A percentile compares a stretch with the other conserved stretches of the same genome.
phyloP scores from a whole-genome alignment of 805 yeast genomes.

The Sugiyamaella valdiviana region DNA sequence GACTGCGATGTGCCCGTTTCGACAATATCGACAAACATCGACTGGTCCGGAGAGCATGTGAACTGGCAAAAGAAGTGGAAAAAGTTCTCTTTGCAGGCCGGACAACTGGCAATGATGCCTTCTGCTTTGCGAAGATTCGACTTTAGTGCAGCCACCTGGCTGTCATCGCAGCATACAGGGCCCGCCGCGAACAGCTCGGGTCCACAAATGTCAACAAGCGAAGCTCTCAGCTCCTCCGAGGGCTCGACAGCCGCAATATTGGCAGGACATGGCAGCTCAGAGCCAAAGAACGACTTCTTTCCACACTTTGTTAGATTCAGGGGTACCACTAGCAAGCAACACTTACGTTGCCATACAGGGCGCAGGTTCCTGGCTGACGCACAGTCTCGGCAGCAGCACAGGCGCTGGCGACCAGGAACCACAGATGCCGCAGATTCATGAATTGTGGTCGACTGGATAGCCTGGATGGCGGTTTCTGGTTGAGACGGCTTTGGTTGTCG shows the following conservation, averaged over 20 bases:
- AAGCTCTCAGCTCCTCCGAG: slow-evolving; percentile 36
- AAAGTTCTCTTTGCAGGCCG: slow-evolving; percentile 87
- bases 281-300: slow-evolving; percentile 69
- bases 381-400: neutral
- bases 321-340: too few species aligned
- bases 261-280: slow-evolving; percentile 71
- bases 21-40: slow-evolving; percentile 64
- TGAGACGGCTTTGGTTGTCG: neutral
- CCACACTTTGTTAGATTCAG: slow-evolving; percentile 56
- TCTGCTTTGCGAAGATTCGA: slow-evolving; percentile 67
- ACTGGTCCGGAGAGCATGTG: slow-evolving; percentile 84
- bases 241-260: slow-evolving; percentile 46
- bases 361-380: slow-evolving; percentile 24
- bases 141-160: slow-evolving; percentile 49
- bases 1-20: slow-evolving; percentile 43
- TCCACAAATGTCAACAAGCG: slow-evolving; percentile 65
- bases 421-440: neutral
- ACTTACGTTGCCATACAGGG: slow-evolving; percentile 28
- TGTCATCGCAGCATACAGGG: slow-evolving; percentile 62
- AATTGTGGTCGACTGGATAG: neutral
- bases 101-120: slow-evolving; percentile 79
- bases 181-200: slow-evolving; percentile 45
- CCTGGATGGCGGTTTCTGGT: neutral
- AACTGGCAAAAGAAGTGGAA: slow-evolving; percentile 74
- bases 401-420: neutral